phyloP scores from a whole-genome alignment of 1,284 basidiomycete genomes.

The Ceratobasidium sp. region DNA sequence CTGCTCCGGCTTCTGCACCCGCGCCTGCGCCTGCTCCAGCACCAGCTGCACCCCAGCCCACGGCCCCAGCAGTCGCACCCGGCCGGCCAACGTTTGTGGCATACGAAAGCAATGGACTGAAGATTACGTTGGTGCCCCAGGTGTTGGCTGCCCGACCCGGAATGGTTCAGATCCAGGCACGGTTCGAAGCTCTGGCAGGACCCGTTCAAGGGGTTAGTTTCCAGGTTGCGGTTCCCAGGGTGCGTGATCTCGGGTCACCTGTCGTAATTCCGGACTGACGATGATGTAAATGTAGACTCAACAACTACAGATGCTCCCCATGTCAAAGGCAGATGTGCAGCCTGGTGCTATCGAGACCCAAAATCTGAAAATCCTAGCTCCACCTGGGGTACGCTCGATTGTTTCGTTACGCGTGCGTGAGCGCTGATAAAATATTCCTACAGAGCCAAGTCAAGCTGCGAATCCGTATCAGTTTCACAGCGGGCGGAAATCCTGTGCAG shows the following conservation, averaged over 20 bases:
- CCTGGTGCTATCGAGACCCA: slow-evolving; percentile 91
- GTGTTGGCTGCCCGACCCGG: slow-evolving; percentile 82
- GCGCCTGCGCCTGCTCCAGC: slow-evolving; percentile 51
- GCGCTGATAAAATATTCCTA: slow-evolving; percentile 1
- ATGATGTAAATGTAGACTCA: slow-evolving; percentile 74
- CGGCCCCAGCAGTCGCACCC: slow-evolving; percentile 61
- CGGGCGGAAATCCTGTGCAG: slow-evolving; percentile 76
- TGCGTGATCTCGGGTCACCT: slow-evolving; percentile 54
- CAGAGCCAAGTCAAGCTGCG: slow-evolving; percentile 88
- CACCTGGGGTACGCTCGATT: slow-evolving; percentile 74
- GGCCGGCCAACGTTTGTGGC: slow-evolving; percentile 68
- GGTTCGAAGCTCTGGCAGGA: slow-evolving; percentile 67
- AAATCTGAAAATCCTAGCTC: slow-evolving; percentile 92
- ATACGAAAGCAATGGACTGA: slow-evolving; percentile 91
- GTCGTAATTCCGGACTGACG: slow-evolving; percentile 30
- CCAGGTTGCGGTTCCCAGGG: slow-evolving; percentile 98
- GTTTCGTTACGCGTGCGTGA: slow-evolving; percentile 10
- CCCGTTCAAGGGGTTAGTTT: slow-evolving; percentile 80
- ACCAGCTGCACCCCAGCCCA: slow-evolving; percentile 56
- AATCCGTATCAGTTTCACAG: slow-evolving; percentile 81
- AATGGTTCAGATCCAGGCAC: slow-evolving; percentile 88
- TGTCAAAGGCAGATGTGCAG: slow-evolving; percentile 84
- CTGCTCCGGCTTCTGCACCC: slow-evolving; percentile 47
- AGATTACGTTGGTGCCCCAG: slow-evolving; percentile 90
- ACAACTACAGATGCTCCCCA: slow-evolving; percentile 97